Base-by-base conservation (phyloP, 1,284 basidiomycete genomes). In the Trametes versicolor region DNA sequence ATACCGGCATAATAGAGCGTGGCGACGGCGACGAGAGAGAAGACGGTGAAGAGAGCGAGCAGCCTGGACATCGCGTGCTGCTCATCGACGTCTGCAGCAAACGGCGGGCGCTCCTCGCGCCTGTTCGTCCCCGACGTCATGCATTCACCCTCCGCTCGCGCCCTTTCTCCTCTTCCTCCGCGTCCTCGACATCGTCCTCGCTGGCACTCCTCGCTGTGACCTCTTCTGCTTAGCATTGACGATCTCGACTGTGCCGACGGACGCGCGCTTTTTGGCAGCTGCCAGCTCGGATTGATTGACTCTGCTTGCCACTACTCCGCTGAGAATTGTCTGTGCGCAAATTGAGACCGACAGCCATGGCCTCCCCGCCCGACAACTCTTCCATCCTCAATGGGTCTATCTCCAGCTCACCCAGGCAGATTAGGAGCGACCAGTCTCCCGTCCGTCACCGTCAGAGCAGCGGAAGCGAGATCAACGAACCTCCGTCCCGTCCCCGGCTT, bases 361-460 rank as follows among this genome's bases (percentile, higher is more conserved):
- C 73, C 25, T 75, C 76, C 17, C 72, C 72, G 36, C 66, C 72
- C 13, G 76, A 76, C 66, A 70, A 65, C 43, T 63, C 73, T 8
- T 75, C 76, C 29, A 62, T 75, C 59, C 68, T 75, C 34, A 70
- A 70, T 23, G 70, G 70, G 41, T 65, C 67, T 4, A 59, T 78
- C 19, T 77, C 79, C 4, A 65, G 69, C 41, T 86, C 87, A 1
- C 85, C 86, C 2, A 71, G 79, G 43, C 82, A 83, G 4, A 74
- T 82, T 52, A 71, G 79, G 58, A 74, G 76, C 25, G 74, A 77
- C 53, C 76, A 75, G 49, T 77, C 76, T 19, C 75, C 76, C 43
- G 66, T 76, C 39, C 72, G 77, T 39, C 80, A 75, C 48, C 81
- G 80, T 57, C 67, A 77, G 56, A 85, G 82, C 58, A 77, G 77